Conservation (phyloP, 2,329 filamentous ascomycete genomes). For the Talaromyces sp. region DNA sequence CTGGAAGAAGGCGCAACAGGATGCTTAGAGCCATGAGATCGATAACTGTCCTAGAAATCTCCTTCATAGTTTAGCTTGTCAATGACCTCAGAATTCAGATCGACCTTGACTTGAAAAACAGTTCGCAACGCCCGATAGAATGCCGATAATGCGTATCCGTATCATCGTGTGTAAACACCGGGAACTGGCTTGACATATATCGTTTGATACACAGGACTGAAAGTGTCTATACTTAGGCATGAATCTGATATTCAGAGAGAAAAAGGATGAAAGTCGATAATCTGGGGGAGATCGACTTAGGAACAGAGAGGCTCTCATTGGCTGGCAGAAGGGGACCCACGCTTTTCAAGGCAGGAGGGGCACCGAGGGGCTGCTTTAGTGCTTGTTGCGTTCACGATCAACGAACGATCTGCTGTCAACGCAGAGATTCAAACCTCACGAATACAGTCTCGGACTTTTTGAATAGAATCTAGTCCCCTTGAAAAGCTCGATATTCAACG, state of each 20-base stretch:
- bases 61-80: neutral
- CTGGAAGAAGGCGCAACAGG: neutral
- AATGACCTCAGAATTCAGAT: neutral
- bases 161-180: neutral
- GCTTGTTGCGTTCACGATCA: neutral
- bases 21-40: neutral
- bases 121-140: neutral
- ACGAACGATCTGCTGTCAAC: neutral
- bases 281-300: neutral
- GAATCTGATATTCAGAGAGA: neutral
- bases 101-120: neutral
- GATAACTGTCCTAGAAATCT: neutral
- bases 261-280: neutral
- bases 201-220: neutral
- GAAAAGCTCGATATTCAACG: neutral
- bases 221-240: neutral
- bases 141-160: neutral
- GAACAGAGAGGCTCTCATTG: neutral
- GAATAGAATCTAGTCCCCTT: neutral
- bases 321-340: conserved; percentile 1
- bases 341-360: conserved; percentile 7
- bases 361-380: neutral
- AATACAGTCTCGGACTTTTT: neutral
- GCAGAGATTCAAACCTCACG: neutral
- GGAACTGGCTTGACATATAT: neutral